phyloP scores from a whole-genome alignment of 352 stramenopile genomes.

The Phytophthora pisi region DNA sequence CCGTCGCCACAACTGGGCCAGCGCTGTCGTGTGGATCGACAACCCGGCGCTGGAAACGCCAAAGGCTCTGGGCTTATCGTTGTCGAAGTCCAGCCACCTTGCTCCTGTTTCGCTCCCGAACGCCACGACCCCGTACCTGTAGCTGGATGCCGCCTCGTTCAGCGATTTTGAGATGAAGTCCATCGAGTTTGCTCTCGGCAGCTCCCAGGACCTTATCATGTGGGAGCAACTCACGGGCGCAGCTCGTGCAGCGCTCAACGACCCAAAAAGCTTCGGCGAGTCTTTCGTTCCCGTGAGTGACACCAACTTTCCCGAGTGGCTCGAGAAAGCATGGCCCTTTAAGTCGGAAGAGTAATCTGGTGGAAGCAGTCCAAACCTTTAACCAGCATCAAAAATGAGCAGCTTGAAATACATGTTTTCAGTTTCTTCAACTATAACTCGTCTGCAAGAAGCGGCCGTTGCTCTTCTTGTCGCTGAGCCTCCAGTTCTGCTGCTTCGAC shows the following conservation, averaged over 20 bases:
- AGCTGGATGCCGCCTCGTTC: background rate
- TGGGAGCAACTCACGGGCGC: background rate
- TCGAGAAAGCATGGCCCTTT: background rate
- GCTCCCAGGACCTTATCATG: background rate
- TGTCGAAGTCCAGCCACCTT: background rate
- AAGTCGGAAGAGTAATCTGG: background rate
- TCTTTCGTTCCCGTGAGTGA: background rate
- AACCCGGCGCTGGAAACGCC: background rate
- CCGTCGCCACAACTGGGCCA: background rate
- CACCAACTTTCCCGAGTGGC: background rate
- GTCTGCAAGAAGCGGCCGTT: constrained; percentile 22
- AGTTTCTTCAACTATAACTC: constrained; percentile 2
- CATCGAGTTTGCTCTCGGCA: background rate
- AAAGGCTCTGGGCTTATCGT: background rate
- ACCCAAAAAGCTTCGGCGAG: background rate
- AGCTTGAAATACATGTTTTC: background rate
- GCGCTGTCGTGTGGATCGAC: background rate
- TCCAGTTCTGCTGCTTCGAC: constrained; percentile 25
- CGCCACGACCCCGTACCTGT: background rate
- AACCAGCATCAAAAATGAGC: background rate
- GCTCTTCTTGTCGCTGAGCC: constrained; percentile 24
- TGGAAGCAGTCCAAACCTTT: background rate
- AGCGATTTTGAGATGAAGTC: background rate
- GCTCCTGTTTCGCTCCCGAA: background rate
- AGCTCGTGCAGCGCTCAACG: background rate